Evolutionary conservation across 768 basidiomycete species (phyloP).

Genomic region (Lepiota subincarnata): DNA sequence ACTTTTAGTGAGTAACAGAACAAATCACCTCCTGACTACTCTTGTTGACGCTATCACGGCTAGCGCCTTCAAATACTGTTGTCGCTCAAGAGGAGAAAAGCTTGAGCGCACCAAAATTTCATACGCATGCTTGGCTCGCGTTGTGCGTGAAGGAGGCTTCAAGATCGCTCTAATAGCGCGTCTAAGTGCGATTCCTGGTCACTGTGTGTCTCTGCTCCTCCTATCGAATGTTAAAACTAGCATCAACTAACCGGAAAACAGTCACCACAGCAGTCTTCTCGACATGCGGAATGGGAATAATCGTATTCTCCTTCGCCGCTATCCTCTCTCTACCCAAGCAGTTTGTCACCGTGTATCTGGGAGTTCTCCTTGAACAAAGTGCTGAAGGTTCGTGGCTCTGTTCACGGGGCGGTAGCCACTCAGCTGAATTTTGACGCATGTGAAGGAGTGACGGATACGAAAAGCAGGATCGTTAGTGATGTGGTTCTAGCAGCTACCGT

Average conservation of each 20-base stretch:
- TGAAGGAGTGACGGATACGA: constrained; percentile 34
- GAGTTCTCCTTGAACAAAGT: constrained; percentile 66
- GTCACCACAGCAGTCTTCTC: constrained; percentile 88
- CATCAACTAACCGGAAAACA: constrained; percentile 22
- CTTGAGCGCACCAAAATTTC: constrained; percentile 53
- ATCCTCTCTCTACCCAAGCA: constrained; percentile 86
- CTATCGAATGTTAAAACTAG: constrained; percentile 1
- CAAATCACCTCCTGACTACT: constrained; percentile 8
- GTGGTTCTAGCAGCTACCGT: constrained; percentile 63
- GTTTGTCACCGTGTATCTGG: constrained; percentile 88
- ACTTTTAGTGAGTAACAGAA: constrained; percentile 66
- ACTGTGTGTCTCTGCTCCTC: constrained; percentile 50
- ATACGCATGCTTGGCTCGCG: constrained; percentile 58
- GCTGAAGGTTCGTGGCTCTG: constrained; percentile 24
- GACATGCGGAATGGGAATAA: constrained; percentile 83
- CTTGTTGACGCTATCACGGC: background rate
- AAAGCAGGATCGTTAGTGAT: constrained; percentile 64
- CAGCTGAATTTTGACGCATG: background rate
- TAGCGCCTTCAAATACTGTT: constrained; percentile 83
- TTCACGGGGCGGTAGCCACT: background rate
- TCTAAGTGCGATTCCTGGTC: constrained; percentile 81
- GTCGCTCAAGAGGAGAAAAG: constrained; percentile 70
- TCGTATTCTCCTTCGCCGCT: constrained; percentile 74
- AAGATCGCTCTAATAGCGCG: constrained; percentile 74
- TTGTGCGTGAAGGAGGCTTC: constrained; percentile 87